Evolutionary conservation across 331 rosid species (phyloP).

Genomic region (Arachis monticola): DNA sequence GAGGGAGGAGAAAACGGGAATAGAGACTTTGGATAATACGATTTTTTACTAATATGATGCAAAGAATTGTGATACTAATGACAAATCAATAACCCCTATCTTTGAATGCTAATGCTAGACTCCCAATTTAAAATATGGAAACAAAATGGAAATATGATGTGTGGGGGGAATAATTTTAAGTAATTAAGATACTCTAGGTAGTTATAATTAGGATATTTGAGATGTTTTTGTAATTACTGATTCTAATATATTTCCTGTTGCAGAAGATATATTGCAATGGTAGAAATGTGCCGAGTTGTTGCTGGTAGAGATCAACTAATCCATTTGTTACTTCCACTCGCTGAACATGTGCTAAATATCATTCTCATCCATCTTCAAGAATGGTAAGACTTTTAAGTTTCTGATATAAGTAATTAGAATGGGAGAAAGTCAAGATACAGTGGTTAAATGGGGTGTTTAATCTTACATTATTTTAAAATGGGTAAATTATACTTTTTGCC

Average conservation of each 20-base stretch:
- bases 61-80: background rate
- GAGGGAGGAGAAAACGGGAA: too few relatives aligned
- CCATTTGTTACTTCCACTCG: constrained; percentile 68
- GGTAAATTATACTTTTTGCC: background rate
- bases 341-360: constrained; percentile 78
- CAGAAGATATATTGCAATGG: constrained; percentile 94
- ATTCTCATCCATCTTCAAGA: constrained; percentile 83
- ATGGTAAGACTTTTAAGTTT: constrained; percentile 55
- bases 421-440: constrained; percentile 22
- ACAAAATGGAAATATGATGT: background rate
- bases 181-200: background rate
- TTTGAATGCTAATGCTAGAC: background rate
- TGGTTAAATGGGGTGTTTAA: background rate
- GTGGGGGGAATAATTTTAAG: too few relatives aligned
- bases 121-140: too few relatives aligned
- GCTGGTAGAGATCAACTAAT: constrained; percentile 75
- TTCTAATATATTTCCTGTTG: constrained; percentile 27
- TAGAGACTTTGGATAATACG: too few relatives aligned
- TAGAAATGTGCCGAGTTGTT: constrained; percentile 92
- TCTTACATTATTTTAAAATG: background rate
- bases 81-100: background rate
- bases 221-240: background rate
- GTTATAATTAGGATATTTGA: background rate
- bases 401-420: constrained; percentile 17
- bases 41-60: background rate